Conservation (phyloP, 371 early-diverging fungal species). For the Mucor sp. region DNA sequence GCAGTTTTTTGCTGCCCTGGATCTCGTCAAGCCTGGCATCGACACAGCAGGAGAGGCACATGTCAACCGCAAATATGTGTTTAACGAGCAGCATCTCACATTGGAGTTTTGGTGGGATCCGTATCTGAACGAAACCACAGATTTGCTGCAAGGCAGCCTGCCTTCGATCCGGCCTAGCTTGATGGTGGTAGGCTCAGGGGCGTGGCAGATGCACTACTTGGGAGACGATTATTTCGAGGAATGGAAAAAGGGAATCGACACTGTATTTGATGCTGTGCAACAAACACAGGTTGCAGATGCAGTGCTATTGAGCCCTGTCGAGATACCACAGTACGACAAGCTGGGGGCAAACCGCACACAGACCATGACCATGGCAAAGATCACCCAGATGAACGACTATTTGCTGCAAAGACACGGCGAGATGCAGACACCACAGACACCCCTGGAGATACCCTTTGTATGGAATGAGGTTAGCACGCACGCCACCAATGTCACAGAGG, state of each 20-base stretch:
- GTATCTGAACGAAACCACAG: conserved; percentile 51
- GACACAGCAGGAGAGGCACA: conserved; percentile 40
- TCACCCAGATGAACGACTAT: conserved; percentile 60
- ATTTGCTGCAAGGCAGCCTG: conserved; percentile 23
- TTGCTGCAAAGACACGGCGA: conserved; percentile 28
- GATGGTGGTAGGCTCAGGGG: conserved; percentile 58
- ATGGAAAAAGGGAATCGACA: conserved; percentile 54
- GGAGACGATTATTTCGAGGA: conserved; percentile 32
- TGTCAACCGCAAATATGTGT: conserved; percentile 35
- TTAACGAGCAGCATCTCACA: conserved; percentile 23
- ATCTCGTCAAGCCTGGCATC: conserved; percentile 37
- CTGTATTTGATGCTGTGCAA: conserved; percentile 29
- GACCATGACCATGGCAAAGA: conserved; percentile 47
- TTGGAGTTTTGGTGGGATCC: conserved; percentile 73
- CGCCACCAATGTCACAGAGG: conserved; percentile 45
- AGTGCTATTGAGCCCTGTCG: conserved; percentile 43
- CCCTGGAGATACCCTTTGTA: conserved; percentile 51
- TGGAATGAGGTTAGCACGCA: conserved; percentile 54
- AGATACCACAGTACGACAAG: conserved; percentile 34
- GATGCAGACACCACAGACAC: conserved; percentile 1
- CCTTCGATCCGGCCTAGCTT: conserved; percentile 41
- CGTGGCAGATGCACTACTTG: conserved; percentile 59
- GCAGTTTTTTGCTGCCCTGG: conserved; percentile 57
- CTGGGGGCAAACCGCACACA: conserved; percentile 43
- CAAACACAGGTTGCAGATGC: conserved; percentile 32